phyloP scores from a whole-genome alignment of 176 grass and related monocot genomes.

The Eragrostis curvula region DNA sequence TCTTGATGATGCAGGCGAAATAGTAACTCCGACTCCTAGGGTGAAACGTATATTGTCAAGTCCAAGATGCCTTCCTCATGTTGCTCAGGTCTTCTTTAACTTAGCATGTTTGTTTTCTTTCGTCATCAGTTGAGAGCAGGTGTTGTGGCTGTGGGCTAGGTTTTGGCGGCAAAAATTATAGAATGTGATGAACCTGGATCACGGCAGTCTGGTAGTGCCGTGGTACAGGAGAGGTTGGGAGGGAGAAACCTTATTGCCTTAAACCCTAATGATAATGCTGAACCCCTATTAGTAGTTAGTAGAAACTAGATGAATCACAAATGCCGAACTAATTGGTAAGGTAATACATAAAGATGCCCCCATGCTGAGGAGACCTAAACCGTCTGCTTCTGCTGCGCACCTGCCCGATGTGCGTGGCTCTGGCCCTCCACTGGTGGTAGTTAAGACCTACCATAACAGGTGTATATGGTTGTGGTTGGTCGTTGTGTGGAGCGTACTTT shows the following conservation, averaged over 20 bases:
- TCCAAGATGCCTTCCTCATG: conserved; percentile 97
- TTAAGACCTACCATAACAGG: neutral
- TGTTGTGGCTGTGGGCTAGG: neutral
- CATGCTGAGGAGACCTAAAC: neutral
- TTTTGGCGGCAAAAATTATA: neutral
- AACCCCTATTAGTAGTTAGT: neutral
- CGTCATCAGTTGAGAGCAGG: conserved; percentile 27
- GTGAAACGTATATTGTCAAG: conserved; percentile 95
- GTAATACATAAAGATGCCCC: neutral
- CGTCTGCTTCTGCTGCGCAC: neutral
- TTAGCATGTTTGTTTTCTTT: conserved; percentile 33
- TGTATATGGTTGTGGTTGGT: neutral
- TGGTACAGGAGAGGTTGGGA: neutral
- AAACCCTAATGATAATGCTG: neutral
- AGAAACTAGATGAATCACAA: neutral
- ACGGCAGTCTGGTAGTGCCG: neutral
- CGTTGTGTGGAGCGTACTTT: neutral
- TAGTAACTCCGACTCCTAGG: conserved; percentile 96
- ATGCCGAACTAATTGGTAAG: neutral
- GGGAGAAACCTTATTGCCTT: neutral
- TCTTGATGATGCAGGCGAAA: conserved; percentile 98
- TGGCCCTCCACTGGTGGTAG: neutral
- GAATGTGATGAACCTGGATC: neutral
- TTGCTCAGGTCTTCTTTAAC: conserved; percentile 71
- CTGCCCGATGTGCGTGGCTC: neutral